These are phyloP conservation scores for Cystobasidium slooffiae DNA, from an alignment of 1,284 basidiomycete genomes.

Conservation along the genomic window DNA sequence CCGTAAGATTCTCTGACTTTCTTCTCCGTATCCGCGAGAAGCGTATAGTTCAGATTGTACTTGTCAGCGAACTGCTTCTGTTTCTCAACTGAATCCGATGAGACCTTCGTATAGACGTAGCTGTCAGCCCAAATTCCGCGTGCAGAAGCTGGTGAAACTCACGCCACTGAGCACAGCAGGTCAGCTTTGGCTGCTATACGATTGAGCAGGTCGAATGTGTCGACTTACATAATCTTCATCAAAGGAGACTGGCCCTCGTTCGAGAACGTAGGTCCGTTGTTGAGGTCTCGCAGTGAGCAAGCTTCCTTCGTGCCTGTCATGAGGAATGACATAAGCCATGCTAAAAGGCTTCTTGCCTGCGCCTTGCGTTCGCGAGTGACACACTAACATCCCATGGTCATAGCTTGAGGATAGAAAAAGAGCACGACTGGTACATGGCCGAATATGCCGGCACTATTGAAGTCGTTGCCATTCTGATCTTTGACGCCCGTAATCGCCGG, in stretches of 20 bases:
- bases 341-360: not conserved
- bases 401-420: conserved; percentile 41
- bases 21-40: conserved; percentile 34
- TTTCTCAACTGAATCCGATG: conserved; percentile 34
- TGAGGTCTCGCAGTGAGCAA: conserved; percentile 35
- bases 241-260: conserved; percentile 27
- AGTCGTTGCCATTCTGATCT: conserved; percentile 33
- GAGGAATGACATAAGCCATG: not conserved
- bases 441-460: conserved; percentile 20
- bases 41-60: conserved; percentile 29
- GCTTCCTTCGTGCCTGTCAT: conserved; percentile 42
- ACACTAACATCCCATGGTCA: conserved; percentile 27
- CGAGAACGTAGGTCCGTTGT: conserved; percentile 32
- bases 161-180: conserved; percentile 8
- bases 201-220: not conserved
- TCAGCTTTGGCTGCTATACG: not conserved
- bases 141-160: not conserved
- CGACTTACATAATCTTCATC: conserved; percentile 28
- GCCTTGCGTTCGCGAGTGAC: not conserved
- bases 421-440: conserved; percentile 28
- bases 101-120: not conserved
- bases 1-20: conserved; percentile 32
- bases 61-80: conserved; percentile 40
- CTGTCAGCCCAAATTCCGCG: too few relatives aligned
- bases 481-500: conserved; percentile 13